Evolutionary conservation across 805 yeast genomes (phyloP).

Genomic region (Metschnikowia rubicola): DNA sequence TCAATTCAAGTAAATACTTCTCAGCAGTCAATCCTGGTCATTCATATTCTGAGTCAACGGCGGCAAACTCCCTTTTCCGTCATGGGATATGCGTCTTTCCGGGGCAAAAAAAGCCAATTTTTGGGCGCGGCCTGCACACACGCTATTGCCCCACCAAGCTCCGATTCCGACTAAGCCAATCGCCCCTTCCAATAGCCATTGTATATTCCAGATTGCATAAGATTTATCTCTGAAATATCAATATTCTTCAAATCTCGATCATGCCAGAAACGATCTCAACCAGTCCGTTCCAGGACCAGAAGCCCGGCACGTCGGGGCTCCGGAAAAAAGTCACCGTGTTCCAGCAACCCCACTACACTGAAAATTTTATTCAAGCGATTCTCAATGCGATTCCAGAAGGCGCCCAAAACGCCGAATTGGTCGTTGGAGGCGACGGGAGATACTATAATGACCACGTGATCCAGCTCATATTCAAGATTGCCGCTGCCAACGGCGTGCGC

Average conservation of each 20-base stretch:
- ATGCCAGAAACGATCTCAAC: slow-evolving; percentile 47
- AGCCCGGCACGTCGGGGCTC: slow-evolving; percentile 97
- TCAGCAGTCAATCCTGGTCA: too few species aligned
- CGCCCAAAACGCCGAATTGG: slow-evolving; percentile 64
- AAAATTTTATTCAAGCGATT: slow-evolving; percentile 88
- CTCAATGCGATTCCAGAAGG: slow-evolving; percentile 91
- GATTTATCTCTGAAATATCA: neutral
- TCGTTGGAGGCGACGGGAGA: slow-evolving; percentile 97
- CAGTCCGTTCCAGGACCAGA: slow-evolving; percentile 81
- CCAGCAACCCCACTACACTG: slow-evolving; percentile 77
- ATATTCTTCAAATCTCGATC: neutral
- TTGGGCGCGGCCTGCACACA: too few species aligned
- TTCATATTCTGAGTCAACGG: too few species aligned
- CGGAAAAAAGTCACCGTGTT: slow-evolving; percentile 88
- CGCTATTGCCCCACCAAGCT: too few species aligned
- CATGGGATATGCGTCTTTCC: too few species aligned
- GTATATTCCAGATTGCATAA: too few species aligned
- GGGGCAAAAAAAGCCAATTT: too few species aligned
- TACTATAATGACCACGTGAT: slow-evolving; percentile 81
- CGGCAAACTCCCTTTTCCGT: too few species aligned
- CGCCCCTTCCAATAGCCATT: too few species aligned
- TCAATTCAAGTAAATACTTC: too few species aligned
- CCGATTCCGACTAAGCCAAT: too few species aligned
- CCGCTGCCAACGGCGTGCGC: slow-evolving; percentile 87
- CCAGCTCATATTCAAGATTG: slow-evolving; percentile 75